A percentile compares a stretch with the other conserved stretches of the same genome.
Evolutionary conservation across 2,329 filamentous ascomycete species (phyloP).

Genomic region (Exophiala sp.): DNA sequence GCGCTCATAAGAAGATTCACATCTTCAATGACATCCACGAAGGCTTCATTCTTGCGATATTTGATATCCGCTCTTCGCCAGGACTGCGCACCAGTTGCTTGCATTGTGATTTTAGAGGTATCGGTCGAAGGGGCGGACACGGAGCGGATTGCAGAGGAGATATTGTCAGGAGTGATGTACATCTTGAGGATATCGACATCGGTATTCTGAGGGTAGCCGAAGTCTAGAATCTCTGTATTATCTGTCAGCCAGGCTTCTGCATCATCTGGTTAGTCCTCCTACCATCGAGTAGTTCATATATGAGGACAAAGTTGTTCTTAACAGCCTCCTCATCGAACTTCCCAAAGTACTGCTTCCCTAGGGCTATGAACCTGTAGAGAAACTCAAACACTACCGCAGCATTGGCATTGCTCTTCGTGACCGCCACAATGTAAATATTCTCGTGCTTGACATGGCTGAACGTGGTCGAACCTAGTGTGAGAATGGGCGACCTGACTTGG

Average conservation of each 20-base stretch:
- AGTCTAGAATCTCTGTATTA: constrained; percentile 84
- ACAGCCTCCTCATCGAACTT: constrained; percentile 99
- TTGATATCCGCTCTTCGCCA: constrained; percentile 98
- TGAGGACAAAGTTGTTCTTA: constrained; percentile 99
- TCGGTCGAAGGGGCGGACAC: constrained; percentile 59
- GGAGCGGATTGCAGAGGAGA: constrained; percentile 69
- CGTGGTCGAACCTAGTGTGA: constrained; percentile 94
- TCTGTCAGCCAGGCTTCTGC: background rate
- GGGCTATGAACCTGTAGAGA: constrained; percentile 81
- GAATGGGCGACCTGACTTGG: constrained; percentile 93
- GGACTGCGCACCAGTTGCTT: constrained; percentile 92
- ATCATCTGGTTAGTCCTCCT: constrained; percentile 27
- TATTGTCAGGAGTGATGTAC: constrained; percentile 99
- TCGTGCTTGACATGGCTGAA: constrained; percentile 99
- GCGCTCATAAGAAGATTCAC: constrained; percentile 99
- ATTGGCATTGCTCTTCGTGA: constrained; percentile 99
- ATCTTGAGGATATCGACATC: constrained; percentile 98
- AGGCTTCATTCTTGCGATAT: constrained; percentile 98
- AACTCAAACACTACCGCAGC: constrained; percentile 98
- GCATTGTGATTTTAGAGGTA: constrained; percentile 98
- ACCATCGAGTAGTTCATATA: constrained; percentile 96
- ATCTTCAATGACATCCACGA: constrained; percentile 98
- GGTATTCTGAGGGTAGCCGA: constrained; percentile 98
- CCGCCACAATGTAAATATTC: constrained; percentile 95
- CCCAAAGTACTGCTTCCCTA: constrained; percentile 95